Conservation (phyloP, 495 filamentous ascomycete genomes). For the Penicillium lividum region DNA sequence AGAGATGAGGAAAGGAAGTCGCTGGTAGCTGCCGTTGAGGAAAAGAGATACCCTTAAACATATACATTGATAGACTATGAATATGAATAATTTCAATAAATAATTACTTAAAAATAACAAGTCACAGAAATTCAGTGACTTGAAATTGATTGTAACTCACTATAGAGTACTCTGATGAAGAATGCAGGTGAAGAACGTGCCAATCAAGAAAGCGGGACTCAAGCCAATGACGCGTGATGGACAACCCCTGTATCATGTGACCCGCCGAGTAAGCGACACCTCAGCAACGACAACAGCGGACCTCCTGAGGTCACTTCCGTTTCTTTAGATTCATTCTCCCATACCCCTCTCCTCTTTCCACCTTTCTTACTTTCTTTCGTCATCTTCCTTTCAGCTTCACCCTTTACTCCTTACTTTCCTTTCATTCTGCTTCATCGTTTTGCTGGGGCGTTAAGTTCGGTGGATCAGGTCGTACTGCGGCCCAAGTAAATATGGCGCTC, state of each 20-base stretch:
- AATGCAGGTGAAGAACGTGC: neutral
- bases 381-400: slow-evolving; percentile 11
- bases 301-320: slow-evolving; percentile 50
- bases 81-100: too few species aligned
- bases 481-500: slow-evolving; percentile 67
- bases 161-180: neutral
- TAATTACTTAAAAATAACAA: too few species aligned
- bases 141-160: too few species aligned
- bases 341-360: slow-evolving; percentile 19
- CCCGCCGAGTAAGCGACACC: slow-evolving; percentile 45
- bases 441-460: slow-evolving; percentile 48
- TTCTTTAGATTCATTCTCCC: slow-evolving; percentile 27
- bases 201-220: slow-evolving; percentile 1
- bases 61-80: too few species aligned
- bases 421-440: slow-evolving; percentile 28
- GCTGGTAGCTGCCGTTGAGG: too few species aligned
- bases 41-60: too few species aligned
- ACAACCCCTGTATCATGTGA: slow-evolving; percentile 36
- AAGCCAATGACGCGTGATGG: slow-evolving; percentile 1
- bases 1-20: too few species aligned
- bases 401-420: slow-evolving; percentile 21
- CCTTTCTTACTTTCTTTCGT: slow-evolving; percentile 16
- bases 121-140: too few species aligned
- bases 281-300: slow-evolving; percentile 46
- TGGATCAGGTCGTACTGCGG: slow-evolving; percentile 53